Base-by-base conservation (phyloP, 148 eudicot genomes). In the Rhododendron ovatum region DNA sequence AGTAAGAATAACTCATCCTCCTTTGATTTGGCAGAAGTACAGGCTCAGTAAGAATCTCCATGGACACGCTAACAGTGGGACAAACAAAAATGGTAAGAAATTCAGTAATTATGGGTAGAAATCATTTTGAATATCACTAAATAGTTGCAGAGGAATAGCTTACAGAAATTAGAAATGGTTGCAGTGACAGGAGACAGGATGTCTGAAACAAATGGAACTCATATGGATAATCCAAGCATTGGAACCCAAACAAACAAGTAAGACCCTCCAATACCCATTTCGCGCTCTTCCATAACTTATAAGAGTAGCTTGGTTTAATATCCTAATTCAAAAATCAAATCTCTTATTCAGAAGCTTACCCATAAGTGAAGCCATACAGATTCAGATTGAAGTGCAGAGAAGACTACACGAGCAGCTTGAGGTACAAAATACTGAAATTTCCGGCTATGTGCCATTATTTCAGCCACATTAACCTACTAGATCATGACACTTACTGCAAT, bases 361-460 rank as follows among this genome's bases (percentile, higher is more conserved):
- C 37, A 92, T 96, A 82, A 89, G 92, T 53, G 98, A 96, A 91
- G 95, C 98, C 37, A 91, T 96, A 91, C 93, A 94, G 80, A 95
- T 96, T 95, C 98, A 96, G 87, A 96, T 95, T 78, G 98, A 95
- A 89, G 98, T 96, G 84, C 98, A 96, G 87, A 91, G 96, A 91
- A 90, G 96, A 89, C 92, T 96, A 85, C 96, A 93, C 83, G 96
- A 96, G 86, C 98, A 96, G 91, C 96, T 96, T 78, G 98, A 96
- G 98, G 98, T 96, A 94, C 88, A 84, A 82, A 47, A 39, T 3
- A n/a, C 13, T 35, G 73, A 73, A 33, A 48, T 51, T 50, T 61
- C 50, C 17, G 3, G n/a, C 41, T 74, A 71, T 10, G 57, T 53
- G 9, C 28, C 45, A n/a, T 24, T 67, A 45, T 73, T 71, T 47